Evolutionary conservation across 441 rosid species (phyloP), one percentile per base, ranked within the genome.

Genomic region (Erodium chrysanthum): DNA sequence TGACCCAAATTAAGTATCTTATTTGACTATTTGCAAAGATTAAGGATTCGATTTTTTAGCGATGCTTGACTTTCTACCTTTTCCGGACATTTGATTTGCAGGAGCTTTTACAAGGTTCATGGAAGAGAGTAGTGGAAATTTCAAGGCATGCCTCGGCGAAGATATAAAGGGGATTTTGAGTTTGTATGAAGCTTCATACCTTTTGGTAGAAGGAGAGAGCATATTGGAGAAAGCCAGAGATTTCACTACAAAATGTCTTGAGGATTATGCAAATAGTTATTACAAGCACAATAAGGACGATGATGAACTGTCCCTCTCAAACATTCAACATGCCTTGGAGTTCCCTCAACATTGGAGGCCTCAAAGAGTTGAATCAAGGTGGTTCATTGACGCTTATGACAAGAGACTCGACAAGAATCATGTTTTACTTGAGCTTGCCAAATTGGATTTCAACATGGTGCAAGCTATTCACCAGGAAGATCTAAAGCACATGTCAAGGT

Each of bases 401-500:
- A 25, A 2, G 8, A 67, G 35, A 42, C 27, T 62, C 5, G 74
- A 60, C 66, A 58, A 8, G 70, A 74, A 65, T 25, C 74, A 73
- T 35, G 12, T 70, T 22, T 15, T 80, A 54, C 80, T 76, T 1
- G 71, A 79, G 20, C 63, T 82, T 59, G 78, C 83, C 0, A 70
- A 67, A 58, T 62, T 77, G 64, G 46, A 40, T 12, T 40, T 40
- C 46, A 40, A 40, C 46, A 40, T 7, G 46, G 46, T 40, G 1
- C 46, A 79, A 81, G 70, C 33, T 18, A 42, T 60, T 3, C 76
- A 79, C 64, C 78, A 77, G 23, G 66, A 75, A 3, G 81, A 77
- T 25, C 68, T 81, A 21, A 78, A 73, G 71, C 15, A 56, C 20
- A 52, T 60, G 1, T 74, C 79, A 65, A 54, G 74, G 84, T 76